These are phyloP conservation scores for Porcisia hertigi DNA, from an alignment of 208 protist genomes.

Conservation along the genomic window DNA sequence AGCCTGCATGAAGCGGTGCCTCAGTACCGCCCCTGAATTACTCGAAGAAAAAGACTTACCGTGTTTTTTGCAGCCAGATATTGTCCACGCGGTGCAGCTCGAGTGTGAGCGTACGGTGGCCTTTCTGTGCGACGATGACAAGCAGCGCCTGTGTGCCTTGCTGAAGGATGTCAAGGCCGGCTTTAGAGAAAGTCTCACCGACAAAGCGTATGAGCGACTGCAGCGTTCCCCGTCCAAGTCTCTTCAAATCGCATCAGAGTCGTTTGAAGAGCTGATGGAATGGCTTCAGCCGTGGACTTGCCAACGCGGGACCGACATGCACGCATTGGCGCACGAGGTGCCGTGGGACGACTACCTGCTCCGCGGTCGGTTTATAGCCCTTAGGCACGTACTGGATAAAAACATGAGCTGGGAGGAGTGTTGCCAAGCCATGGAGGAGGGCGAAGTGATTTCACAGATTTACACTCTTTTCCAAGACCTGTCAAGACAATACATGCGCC, in stretches of 20 bases:
- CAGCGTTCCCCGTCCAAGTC: constrained; percentile 30
- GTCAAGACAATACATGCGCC: constrained; percentile 24
- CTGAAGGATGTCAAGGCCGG: constrained; percentile 33
- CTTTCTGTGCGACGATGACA: constrained; percentile 49
- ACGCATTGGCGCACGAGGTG: constrained; percentile 52
- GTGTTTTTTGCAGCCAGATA: constrained; percentile 55
- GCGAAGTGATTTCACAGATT: constrained; percentile 37
- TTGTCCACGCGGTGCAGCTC: constrained; percentile 52
- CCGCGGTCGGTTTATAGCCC: constrained; percentile 36
- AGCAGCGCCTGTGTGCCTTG: constrained; percentile 43
- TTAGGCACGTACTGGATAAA: constrained; percentile 20
- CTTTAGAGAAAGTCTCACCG: constrained; percentile 37
- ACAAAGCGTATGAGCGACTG: constrained; percentile 37
- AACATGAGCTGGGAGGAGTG: constrained; percentile 42
- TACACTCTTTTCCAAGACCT: constrained; percentile 41
- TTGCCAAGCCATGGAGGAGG: constrained; percentile 35
- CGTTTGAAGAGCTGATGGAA: constrained; percentile 39
- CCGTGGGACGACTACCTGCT: constrained; percentile 83
- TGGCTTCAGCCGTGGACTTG: constrained; percentile 63
- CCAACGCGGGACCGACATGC: constrained; percentile 16
- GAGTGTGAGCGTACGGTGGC: constrained; percentile 83
- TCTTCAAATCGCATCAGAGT: constrained; percentile 17
- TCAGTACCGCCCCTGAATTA: constrained; percentile 61
- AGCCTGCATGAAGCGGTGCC: constrained; percentile 44
- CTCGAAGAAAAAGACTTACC: constrained; percentile 24